Conservation (phyloP, 306 rosid genomes). For the Vicia villosa region DNA sequence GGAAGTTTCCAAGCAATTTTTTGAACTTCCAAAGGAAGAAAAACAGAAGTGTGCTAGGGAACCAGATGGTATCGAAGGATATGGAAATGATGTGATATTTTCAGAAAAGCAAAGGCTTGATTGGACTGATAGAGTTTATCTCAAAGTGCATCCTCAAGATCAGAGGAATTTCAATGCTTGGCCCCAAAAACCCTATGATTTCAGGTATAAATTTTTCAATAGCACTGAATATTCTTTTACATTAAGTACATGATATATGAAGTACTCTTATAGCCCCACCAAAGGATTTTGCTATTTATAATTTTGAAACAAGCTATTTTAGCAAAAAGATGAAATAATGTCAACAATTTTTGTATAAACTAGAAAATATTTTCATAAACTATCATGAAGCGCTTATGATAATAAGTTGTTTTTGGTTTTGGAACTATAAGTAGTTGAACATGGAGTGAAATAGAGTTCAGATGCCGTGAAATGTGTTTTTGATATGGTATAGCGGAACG, state of each 20-base stretch:
- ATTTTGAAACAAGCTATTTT: too few relatives aligned
- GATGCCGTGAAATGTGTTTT: too few relatives aligned
- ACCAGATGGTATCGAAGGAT: slow-evolving; percentile 52
- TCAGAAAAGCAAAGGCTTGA: slow-evolving; percentile 60
- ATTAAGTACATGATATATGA: too few relatives aligned
- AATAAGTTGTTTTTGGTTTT: too few relatives aligned
- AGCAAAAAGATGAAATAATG: too few relatives aligned
- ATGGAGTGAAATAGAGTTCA: too few relatives aligned
- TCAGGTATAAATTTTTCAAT: slow-evolving; percentile 46
- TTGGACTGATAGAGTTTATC: slow-evolving; percentile 69
- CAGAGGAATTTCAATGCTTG: slow-evolving; percentile 53
- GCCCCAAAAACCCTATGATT: slow-evolving; percentile 58
- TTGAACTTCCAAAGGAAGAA: slow-evolving; percentile 51
- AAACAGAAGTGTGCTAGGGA: slow-evolving; percentile 49
- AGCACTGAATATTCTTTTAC: neutral
- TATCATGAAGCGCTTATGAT: too few relatives aligned
- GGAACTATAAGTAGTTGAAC: too few relatives aligned
- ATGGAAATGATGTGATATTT: slow-evolving; percentile 50
- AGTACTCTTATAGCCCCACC: neutral
- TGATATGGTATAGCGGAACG: too few relatives aligned
- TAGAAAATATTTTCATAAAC: too few relatives aligned
- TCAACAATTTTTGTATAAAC: too few relatives aligned
- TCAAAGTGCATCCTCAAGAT: slow-evolving; percentile 54
- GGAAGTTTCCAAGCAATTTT: slow-evolving; percentile 44
- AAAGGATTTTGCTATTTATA: neutral